Conservation (phyloP, 768 basidiomycete species). For the Clitopilus passeckerianus region DNA sequence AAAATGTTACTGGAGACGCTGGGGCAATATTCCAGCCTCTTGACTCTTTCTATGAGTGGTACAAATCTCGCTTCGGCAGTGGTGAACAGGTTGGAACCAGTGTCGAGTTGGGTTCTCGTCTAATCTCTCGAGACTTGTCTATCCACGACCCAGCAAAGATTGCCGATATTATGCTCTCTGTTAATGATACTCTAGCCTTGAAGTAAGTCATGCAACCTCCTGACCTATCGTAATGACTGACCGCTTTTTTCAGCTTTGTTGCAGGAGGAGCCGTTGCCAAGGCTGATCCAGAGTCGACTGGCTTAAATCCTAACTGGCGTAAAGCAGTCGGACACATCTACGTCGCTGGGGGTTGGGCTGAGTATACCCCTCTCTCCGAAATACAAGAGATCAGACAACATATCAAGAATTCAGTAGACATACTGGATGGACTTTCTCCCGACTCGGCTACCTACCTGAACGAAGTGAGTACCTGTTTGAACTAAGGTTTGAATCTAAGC, state of each 20-base stretch:
- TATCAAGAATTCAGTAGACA: slow-evolving; percentile 14
- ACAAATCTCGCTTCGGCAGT: slow-evolving; percentile 3
- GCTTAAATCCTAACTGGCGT: slow-evolving; percentile 46
- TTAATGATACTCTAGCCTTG: slow-evolving; percentile 12
- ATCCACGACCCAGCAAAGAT: slow-evolving; percentile 17
- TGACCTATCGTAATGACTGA: background rate
- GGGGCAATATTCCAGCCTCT: background rate
- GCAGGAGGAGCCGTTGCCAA: slow-evolving; percentile 39
- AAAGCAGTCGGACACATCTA: slow-evolving; percentile 28
- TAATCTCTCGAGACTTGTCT: slow-evolving; percentile 24
- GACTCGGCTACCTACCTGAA: slow-evolving; percentile 43
- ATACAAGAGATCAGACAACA: slow-evolving; percentile 13
- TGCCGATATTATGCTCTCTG: slow-evolving; percentile 16
- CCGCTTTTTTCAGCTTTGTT: slow-evolving; percentile 24
- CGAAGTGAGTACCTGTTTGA: slow-evolving; percentile 32
- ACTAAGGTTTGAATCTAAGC: background rate
- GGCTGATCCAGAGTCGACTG: slow-evolving; percentile 29
- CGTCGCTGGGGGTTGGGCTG: slow-evolving; percentile 18
- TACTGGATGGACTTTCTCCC: slow-evolving; percentile 21
- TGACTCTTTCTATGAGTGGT: slow-evolving; percentile 9
- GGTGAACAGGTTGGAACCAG: slow-evolving; percentile 15
- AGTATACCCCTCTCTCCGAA: slow-evolving; percentile 17
- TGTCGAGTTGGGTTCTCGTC: slow-evolving; percentile 25
- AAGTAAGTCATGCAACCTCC: slow-evolving; percentile 12
- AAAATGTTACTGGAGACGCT: background rate